These are phyloP conservation scores for Orobanche coerulescens DNA, from an alignment of 257 asterid genomes.

Conservation along the genomic window DNA sequence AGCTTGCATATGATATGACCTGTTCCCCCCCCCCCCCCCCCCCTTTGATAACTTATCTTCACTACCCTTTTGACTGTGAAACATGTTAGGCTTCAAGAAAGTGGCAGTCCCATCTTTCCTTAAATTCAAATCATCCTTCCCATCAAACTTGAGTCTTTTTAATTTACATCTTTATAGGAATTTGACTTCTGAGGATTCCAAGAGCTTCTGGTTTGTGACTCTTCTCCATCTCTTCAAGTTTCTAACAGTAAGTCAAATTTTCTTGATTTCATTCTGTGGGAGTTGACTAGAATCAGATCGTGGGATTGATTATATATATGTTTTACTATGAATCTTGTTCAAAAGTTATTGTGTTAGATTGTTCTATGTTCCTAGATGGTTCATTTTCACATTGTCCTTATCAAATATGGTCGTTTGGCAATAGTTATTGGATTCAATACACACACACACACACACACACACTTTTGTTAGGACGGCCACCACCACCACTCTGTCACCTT, in stretches of 20 bases:
- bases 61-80: slow-evolving; percentile 11
- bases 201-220: neutral
- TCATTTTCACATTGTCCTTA: neutral
- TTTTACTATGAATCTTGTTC: neutral
- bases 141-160: neutral
- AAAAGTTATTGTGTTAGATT: neutral
- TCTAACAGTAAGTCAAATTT: slow-evolving; percentile 6
- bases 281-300: neutral
- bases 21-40: too few species aligned
- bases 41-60: too few species aligned
- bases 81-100: slow-evolving; percentile 12
- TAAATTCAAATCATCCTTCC: slow-evolving; percentile 16
- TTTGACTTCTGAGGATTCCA: neutral
- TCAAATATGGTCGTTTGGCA: neutral
- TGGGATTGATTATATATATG: slow-evolving; percentile 8
- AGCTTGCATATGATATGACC: neutral
- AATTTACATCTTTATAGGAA: neutral
- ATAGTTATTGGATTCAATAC: neutral
- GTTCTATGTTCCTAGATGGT: neutral
- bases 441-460: too few species aligned
- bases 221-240: neutral
- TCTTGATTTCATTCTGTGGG: neutral
- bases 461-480: too few species aligned
- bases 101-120: slow-evolving; percentile 20
- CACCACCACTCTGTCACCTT: too few species aligned